Base-by-base conservation (phyloP, 148 eudicot genomes). In the Bassia scoparia region DNA sequence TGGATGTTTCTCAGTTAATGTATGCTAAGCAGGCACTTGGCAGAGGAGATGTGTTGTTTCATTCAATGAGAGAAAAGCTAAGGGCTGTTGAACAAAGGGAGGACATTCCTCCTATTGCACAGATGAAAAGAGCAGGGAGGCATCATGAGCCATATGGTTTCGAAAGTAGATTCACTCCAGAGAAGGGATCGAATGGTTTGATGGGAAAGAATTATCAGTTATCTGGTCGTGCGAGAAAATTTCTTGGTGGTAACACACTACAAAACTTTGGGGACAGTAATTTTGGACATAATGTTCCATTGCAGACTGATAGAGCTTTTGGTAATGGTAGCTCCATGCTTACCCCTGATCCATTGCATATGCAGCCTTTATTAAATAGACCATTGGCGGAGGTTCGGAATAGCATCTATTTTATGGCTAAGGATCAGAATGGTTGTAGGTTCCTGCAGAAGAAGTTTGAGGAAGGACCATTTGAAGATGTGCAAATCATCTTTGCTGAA, bases 361-460 rank as follows among this genome's bases (percentile, higher is more conserved):
- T 76, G 59, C 79, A 78, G n/a, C 69, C 71, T 49, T 27, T 58
- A 27, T 77, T n/a, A n/a, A n/a, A 27, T 68, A 67, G 69, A 7
- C 80, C 88, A 24, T 49, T 87, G 80, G 70, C 70, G 2, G 85
- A 83, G 52, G 78, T 80, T 55, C 76, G 59, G 79, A 85, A 85
- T 23, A 67, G 71, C 37, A 80, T 88, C 11, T 84, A 76, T 79
- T 56, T 50, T 0, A 78, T 87, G 78, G 88, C 97, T 0, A 89
- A 86, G 82, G 87, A 89, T 84, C 97, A 91, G 67, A 70, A 76
- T 44, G 97, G 97, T 27, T 91, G 91, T 75, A 82, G 91, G 48
- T 85, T 80, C 63, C 77, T 91, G 35, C 97, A 91, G 78, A 86
- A 75, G 76, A 79, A 81, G 68, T 83, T 89, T 73, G 89, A 87